These are phyloP conservation scores for Blastobotrys petasosporus DNA, from an alignment of 1,139 yeast species.

Conservation along the genomic window DNA sequence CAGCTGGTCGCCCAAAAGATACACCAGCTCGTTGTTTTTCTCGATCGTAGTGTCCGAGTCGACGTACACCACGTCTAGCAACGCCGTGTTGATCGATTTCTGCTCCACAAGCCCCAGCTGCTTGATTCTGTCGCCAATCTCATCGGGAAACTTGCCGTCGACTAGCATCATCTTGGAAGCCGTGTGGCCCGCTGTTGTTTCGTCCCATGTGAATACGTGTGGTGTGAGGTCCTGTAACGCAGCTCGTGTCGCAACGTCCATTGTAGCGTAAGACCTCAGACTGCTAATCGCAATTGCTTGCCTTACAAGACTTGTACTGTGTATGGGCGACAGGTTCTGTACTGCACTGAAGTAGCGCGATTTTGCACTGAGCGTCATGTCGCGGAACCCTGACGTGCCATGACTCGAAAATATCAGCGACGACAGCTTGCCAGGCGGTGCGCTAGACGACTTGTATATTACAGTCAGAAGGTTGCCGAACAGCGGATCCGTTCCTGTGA, in stretches of 20 bases:
- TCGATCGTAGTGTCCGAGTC: conserved; percentile 48
- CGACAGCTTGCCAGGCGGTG: conserved; percentile 38
- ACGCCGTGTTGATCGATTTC: conserved; percentile 48
- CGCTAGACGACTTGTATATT: conserved; percentile 20
- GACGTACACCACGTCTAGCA: conserved; percentile 71
- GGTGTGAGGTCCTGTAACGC: conserved; percentile 15
- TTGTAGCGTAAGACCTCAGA: conserved; percentile 58
- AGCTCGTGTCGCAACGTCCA: conserved; percentile 34
- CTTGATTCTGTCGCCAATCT: conserved; percentile 48
- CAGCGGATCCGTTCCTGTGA: conserved; percentile 34
- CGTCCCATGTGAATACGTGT: conserved; percentile 44
- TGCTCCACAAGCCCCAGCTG: conserved; percentile 56
- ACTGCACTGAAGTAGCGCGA: conserved; percentile 79
- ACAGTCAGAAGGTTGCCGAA: conserved; percentile 34
- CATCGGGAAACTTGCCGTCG: conserved; percentile 45
- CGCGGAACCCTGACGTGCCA: conserved; percentile 59
- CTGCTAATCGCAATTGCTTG: conserved; percentile 71
- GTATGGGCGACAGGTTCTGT: conserved; percentile 51
- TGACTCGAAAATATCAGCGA: conserved; percentile 61
- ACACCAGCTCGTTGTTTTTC: conserved; percentile 67
- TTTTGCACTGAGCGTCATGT: conserved; percentile 52
- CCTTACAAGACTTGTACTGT: conserved; percentile 55
- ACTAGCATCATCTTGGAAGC: conserved; percentile 58
- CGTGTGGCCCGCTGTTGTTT: conserved; percentile 70
- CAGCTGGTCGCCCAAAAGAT: conserved; percentile 71